Conservation (phyloP, 805 yeast genomes). For the Cyberlindnera veronae region DNA sequence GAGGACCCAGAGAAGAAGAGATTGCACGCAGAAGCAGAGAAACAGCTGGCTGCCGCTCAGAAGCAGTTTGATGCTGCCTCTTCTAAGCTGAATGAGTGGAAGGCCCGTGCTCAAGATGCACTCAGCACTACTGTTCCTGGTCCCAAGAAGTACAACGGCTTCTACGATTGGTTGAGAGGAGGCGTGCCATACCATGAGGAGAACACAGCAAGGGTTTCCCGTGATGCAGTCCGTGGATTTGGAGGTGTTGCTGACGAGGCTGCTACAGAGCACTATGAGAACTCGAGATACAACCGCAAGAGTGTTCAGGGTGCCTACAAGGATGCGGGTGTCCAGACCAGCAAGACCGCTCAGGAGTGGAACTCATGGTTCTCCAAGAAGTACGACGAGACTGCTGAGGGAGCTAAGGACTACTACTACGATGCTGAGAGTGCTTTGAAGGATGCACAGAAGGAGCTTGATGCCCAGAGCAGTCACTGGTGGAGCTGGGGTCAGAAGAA, state of each 20-base stretch:
- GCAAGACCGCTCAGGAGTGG: constrained; percentile 20
- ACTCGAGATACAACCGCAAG: constrained; percentile 10
- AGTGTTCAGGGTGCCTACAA: constrained; percentile 4
- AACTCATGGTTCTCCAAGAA: constrained; percentile 24
- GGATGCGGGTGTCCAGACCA: constrained; percentile 5
- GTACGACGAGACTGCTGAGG: constrained; percentile 23
- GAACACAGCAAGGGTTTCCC: constrained; percentile 31
- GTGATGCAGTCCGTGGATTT: constrained; percentile 41
- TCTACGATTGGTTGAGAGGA: constrained; percentile 29
- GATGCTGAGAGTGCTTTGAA: constrained; percentile 32
- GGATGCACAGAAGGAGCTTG: constrained; percentile 34
- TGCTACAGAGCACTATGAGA: constrained; percentile 39
- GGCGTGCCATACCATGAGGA: constrained; percentile 20
- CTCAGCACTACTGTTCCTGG: constrained; percentile 8
- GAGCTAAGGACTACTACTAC: constrained; percentile 27
- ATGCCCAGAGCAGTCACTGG: constrained; percentile 34
- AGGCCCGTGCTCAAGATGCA: constrained; percentile 16
- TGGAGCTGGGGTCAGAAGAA: constrained; percentile 37
- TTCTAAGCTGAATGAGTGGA: constrained; percentile 18
- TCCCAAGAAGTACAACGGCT: constrained; percentile 10
- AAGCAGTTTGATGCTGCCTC: constrained; percentile 20
- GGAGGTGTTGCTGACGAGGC: constrained; percentile 42
- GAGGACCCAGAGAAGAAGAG: constrained; percentile 24
- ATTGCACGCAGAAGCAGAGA: constrained; percentile 28
- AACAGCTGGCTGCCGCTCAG: constrained; percentile 24